These are phyloP conservation scores for Galeopsis tetrahit DNA, from an alignment of 257 asterid species.

Conservation along the genomic window DNA sequence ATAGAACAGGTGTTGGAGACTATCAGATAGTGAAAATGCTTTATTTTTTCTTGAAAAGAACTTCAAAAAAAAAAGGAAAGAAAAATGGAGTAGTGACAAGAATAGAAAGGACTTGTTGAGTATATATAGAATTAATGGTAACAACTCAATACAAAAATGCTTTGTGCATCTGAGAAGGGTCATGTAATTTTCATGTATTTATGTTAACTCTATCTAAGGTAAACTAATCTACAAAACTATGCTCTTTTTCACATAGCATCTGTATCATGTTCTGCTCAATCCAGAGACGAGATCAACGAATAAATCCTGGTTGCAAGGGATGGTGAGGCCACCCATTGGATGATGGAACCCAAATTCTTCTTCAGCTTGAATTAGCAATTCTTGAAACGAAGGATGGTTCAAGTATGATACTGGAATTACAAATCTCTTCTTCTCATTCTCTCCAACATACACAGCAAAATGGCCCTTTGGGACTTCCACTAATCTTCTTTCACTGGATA, in stretches of 20 bases:
- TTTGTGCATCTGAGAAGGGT: no score
- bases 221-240: not conserved
- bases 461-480: not conserved
- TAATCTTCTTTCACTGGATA: conserved; percentile 6
- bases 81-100: no score
- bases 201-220: not conserved
- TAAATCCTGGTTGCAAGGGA: conserved; percentile 4
- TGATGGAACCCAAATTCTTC: conserved; percentile 1
- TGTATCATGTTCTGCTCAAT: conserved; percentile 1
- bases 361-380: not conserved
- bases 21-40: no score
- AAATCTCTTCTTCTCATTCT: not conserved
- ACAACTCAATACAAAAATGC: no score
- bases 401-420: not conserved
- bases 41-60: no score
- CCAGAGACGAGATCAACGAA: not conserved
- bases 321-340: conserved; percentile 10
- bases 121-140: no score
- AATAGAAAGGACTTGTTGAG: no score
- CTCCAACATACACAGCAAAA: not conserved
- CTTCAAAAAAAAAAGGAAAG: no score
- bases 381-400: conserved; percentile 13
- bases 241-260: not conserved
- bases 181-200: no score
- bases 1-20: no score